Evolutionary conservation across 441 rosid species (phyloP).

Genomic region (Aleurites moluccanus): DNA sequence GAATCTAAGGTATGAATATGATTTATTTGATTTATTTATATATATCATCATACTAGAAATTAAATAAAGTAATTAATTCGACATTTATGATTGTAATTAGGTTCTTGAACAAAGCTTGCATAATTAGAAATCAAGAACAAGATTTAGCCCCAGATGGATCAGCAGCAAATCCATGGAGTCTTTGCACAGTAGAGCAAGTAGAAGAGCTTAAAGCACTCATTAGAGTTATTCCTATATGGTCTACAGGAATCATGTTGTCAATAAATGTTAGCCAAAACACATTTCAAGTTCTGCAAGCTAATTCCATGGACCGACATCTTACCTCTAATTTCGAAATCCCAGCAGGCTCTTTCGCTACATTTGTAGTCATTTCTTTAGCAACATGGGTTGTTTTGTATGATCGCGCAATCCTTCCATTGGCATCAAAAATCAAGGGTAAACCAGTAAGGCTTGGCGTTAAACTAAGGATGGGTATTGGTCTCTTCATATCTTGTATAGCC

Average conservation of each 20-base stretch:
- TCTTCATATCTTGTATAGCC: constrained; percentile 54
- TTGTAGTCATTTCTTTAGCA: constrained; percentile 53
- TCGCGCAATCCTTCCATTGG: constrained; percentile 65
- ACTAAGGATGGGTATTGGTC: constrained; percentile 81
- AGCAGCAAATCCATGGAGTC: constrained; percentile 62
- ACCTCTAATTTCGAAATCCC: constrained; percentile 68
- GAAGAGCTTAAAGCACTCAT: constrained; percentile 84
- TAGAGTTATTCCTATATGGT: constrained; percentile 84
- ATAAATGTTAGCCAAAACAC: constrained; percentile 67
- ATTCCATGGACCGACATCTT: constrained; percentile 69
- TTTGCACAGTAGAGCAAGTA: constrained; percentile 85
- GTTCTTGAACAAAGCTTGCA: constrained; percentile 88
- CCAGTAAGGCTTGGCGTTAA: constrained; percentile 58
- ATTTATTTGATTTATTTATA: not conserved
- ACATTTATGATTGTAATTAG: constrained; percentile 30
- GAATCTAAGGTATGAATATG: constrained; percentile 50
- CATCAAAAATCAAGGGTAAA: constrained; percentile 62
- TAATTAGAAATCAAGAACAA: constrained; percentile 53
- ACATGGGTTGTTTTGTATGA: constrained; percentile 71
- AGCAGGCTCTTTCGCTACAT: constrained; percentile 67
- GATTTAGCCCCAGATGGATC: constrained; percentile 60
- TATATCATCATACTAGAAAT: not conserved
- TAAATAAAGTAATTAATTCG: not conserved
- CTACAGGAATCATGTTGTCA: constrained; percentile 72
- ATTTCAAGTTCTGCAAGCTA: constrained; percentile 74